Evolutionary conservation across 352 stramenopile genomes (phyloP).

Genomic region (Phytopythium montanum): DNA sequence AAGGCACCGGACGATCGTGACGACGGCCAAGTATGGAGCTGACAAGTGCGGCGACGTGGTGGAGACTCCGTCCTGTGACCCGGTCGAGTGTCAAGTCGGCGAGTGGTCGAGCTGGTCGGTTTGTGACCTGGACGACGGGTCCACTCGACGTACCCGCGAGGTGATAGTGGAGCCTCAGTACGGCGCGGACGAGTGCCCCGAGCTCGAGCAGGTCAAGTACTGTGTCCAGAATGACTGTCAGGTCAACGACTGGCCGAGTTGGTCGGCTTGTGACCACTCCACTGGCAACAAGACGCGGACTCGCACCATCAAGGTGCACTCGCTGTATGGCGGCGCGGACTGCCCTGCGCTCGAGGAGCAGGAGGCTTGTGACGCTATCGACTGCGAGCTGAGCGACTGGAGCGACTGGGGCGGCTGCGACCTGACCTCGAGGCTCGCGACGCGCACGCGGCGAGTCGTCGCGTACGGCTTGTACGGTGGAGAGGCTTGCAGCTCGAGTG

Average conservation of each 20-base stretch:
- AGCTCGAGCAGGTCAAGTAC: conserved; percentile 16
- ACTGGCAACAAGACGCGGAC: conserved; percentile 40
- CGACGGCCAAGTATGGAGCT: conserved; percentile 22
- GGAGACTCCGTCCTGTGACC: conserved; percentile 23
- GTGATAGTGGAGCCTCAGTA: conserved; percentile 23
- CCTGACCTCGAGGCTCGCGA: conserved; percentile 22
- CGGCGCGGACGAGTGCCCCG: conserved; percentile 18
- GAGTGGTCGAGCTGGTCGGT: conserved; percentile 25
- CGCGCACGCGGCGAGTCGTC: conserved; percentile 18
- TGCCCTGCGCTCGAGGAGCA: conserved; percentile 23
- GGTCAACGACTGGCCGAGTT: conserved; percentile 39
- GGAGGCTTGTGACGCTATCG: conserved; percentile 16
- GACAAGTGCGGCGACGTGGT: conserved; percentile 17
- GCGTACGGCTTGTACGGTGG: conserved; percentile 33
- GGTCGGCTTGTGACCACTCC: conserved; percentile 38
- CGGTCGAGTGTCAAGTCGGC: conserved; percentile 31
- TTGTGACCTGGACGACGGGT: conserved; percentile 27
- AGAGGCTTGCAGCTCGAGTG: conserved; percentile 13
- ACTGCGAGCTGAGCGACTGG: conserved; percentile 45
- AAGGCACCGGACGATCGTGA: conserved; percentile 19
- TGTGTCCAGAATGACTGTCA: conserved; percentile 41
- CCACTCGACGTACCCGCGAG: conserved; percentile 21
- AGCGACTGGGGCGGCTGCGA: conserved; percentile 46
- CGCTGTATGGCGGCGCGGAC: conserved; percentile 23
- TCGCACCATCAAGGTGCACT: conserved; percentile 32